Percentiles rank a stretch among this genome's conserved stretches.
Evolutionary conservation across 1,284 basidiomycete species (phyloP).

Genomic region (Malassezia equina): DNA sequence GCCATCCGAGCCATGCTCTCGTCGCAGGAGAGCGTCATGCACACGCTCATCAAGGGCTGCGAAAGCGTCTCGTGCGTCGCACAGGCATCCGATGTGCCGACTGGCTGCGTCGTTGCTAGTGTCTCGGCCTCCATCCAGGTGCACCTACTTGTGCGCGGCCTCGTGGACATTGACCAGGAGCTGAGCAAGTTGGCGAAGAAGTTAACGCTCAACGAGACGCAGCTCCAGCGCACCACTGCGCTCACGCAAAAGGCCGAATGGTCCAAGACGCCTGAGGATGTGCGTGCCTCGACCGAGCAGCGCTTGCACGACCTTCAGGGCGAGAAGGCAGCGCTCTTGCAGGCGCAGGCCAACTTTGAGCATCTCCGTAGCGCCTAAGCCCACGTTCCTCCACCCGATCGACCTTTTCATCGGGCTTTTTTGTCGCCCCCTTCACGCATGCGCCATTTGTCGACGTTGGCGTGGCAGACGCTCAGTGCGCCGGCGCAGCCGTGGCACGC

Average conservation of each 20-base stretch:
- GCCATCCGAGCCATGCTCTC: conserved; percentile 52
- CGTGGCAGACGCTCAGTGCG: conserved; percentile 1
- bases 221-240: conserved; percentile 25
- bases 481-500: conserved; percentile 7
- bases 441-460: conserved; percentile 12
- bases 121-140: conserved; percentile 31
- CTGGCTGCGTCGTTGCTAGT: conserved; percentile 73
- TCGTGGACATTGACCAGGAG: conserved; percentile 41
- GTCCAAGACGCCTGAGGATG: conserved; percentile 37
- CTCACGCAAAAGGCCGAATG: conserved; percentile 39
- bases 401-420: no score
- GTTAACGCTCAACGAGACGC: conserved; percentile 32
- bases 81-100: conserved; percentile 58
- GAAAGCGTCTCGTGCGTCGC: conserved; percentile 61
- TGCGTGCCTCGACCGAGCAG: conserved; percentile 28
- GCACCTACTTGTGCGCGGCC: conserved; percentile 36
- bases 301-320: conserved; percentile 28
- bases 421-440: conserved; percentile 4
- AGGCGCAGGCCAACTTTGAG: conserved; percentile 39
- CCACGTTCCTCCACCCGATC: no score
- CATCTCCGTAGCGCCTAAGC: conserved; percentile 18
- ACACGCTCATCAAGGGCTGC: conserved; percentile 79
- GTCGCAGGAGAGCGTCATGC: conserved; percentile 64
- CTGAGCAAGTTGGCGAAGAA: conserved; percentile 42
- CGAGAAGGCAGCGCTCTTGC: conserved; percentile 29